A percentile compares a stretch with the other conserved stretches of the same genome.
These are phyloP conservation scores for Saturnispora sekii DNA, from an alignment of 805 yeast genomes.

Conservation along the genomic window DNA sequence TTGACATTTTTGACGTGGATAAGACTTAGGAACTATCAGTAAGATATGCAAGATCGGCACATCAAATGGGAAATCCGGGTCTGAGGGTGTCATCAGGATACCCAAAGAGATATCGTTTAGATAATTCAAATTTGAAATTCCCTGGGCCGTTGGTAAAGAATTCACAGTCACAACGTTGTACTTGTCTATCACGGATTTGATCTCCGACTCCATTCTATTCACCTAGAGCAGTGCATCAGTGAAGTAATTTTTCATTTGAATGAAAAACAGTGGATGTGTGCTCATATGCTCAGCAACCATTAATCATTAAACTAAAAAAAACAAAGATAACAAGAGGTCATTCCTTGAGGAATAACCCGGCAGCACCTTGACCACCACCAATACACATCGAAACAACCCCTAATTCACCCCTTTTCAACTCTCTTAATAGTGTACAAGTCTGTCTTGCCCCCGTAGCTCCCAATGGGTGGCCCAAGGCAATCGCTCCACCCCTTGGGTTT, in stretches of 20 bases:
- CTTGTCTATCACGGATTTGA: slow-evolving; percentile 2
- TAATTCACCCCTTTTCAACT: slow-evolving; percentile 66
- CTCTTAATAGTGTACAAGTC: slow-evolving; percentile 77
- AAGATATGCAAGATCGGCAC: slow-evolving; percentile 42
- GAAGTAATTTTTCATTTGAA: neutral
- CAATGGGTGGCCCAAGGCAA: slow-evolving; percentile 91
- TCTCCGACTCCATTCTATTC: slow-evolving; percentile 8
- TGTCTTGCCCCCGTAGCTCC: slow-evolving; percentile 86
- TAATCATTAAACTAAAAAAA: neutral
- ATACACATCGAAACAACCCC: slow-evolving; percentile 96
- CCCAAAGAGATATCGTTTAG: slow-evolving; percentile 30
- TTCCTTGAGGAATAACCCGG: slow-evolving; percentile 76
- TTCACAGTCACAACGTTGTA: slow-evolving; percentile 24
- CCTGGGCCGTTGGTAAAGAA: slow-evolving; percentile 17
- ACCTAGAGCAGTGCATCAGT: neutral
- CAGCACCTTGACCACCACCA: slow-evolving; percentile 99
- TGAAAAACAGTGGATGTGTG: neutral
- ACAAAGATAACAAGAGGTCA: slow-evolving; percentile 24
- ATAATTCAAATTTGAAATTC: slow-evolving; percentile 1
- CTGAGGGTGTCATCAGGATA: slow-evolving; percentile 44
- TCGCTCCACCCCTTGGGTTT: slow-evolving; percentile 94
- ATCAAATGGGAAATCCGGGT: slow-evolving; percentile 68
- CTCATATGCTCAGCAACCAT: neutral
- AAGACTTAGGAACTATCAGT: slow-evolving; percentile 43
- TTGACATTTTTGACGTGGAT: slow-evolving; percentile 43